Evolutionary conservation across 108 stramenopile genomes (phyloP).

Genomic region (Aurantiochytrium sp.): DNA sequence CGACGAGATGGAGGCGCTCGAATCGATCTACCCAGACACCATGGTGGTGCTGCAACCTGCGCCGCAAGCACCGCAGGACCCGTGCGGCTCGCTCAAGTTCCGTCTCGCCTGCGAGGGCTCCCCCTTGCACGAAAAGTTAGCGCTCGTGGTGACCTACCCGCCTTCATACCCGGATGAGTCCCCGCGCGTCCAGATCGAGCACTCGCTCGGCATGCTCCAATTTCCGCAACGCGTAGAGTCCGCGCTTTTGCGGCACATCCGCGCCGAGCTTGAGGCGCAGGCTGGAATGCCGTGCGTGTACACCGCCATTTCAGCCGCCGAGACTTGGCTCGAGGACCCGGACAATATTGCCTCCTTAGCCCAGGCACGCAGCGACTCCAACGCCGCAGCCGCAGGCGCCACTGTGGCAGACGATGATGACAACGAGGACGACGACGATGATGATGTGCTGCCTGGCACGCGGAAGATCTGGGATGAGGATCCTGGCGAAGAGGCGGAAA

Average conservation of each 20-base stretch:
- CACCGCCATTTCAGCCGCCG: slow-evolving; percentile 13
- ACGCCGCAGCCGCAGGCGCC: background rate
- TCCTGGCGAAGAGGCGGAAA: background rate
- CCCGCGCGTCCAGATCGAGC: background rate
- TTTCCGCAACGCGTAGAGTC: background rate
- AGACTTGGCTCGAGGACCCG: background rate
- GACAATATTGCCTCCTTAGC: background rate
- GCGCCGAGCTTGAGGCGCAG: background rate
- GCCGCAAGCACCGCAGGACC: no score
- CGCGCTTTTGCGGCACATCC: background rate
- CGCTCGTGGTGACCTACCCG: background rate
- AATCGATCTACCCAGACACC: slow-evolving; percentile 6
- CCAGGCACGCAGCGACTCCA: background rate
- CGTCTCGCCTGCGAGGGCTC: background rate
- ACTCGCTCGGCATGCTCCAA: background rate
- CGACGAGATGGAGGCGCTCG: slow-evolving; percentile 28
- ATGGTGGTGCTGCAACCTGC: background rate
- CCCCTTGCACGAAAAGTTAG: background rate
- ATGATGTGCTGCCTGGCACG: background rate
- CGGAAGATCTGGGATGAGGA: background rate
- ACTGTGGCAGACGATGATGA: background rate
- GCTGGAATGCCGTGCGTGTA: slow-evolving; percentile 21
- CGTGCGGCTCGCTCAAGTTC: background rate
- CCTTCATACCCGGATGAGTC: background rate
- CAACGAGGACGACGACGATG: background rate